Base-by-base conservation (phyloP, 2,329 filamentous ascomycete genomes). In the Colletotrichum costaricense region DNA sequence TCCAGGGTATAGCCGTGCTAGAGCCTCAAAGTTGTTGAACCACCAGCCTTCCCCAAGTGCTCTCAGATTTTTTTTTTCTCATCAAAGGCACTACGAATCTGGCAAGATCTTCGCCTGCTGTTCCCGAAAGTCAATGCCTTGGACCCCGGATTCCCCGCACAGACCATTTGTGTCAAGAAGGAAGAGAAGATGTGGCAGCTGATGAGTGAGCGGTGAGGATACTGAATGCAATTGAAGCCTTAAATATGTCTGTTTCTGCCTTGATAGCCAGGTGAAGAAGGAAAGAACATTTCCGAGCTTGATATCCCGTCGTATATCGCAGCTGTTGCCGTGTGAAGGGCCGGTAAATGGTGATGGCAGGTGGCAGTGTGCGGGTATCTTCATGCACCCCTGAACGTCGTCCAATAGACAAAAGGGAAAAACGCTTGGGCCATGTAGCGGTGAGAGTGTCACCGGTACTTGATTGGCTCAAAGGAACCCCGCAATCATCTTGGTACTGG, bases 391-490 rank as follows among this genome's bases (percentile, higher is more conserved):
- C 73, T 75, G 73, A 71, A 68, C 22, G 35, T 33, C 24, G 22
- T 66, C 65, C 73, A 73, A 72, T 74, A 38, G 59, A 42, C 33
- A 55, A 57, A 30, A 42, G 49, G 54, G 24, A 69, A 55, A 28
- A 42, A 57, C 60, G 74, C 74, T 67, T 65, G 69, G 74, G 55
- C 69, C 74, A 75, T 75, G 26, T 76, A 72, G 77, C 77, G 77
- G 76, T 78, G 77, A 78, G 74, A 73, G 70, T 62, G 76, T 75
- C 69, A 42, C 28, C n/a, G 22, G 33, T 73, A 72, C 63, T 30
- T 73, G 42, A 67, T 66, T 67, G 69, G 64, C 52, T 28, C 4
- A 3, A 1, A n/a, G 12, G 19, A 46, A 30, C 66, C 63, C 38
- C 57, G 71, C 70, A 64, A 26, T 46, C 54, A 62, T 42, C 12